A percentile compares a stretch with the other conserved stretches of the same genome.
These are phyloP conservation scores for Phytophthora citricola DNA, from an alignment of 352 stramenopile species.

Conservation along the genomic window DNA sequence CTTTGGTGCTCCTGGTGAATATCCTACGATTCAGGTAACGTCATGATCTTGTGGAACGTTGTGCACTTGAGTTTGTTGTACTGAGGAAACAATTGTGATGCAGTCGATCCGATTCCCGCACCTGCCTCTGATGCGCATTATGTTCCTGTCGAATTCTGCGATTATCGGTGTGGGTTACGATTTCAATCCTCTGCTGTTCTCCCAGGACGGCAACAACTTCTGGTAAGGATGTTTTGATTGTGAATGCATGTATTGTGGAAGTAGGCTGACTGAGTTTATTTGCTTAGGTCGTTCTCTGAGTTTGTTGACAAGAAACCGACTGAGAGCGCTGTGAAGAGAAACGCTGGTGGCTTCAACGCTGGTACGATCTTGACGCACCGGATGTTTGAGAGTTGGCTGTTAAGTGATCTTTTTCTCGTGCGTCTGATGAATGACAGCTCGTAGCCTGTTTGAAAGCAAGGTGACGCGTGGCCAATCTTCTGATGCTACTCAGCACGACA, in stretches of 20 bases:
- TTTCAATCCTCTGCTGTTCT: conserved; percentile 93
- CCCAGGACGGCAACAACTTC: conserved; percentile 75
- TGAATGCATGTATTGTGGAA: conserved; percentile 1
- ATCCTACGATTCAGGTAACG: conserved; percentile 74
- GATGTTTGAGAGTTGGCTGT: not conserved
- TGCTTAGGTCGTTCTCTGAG: conserved; percentile 69
- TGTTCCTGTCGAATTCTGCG: conserved; percentile 91
- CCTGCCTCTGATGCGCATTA: conserved; percentile 84
- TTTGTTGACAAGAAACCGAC: conserved; percentile 82
- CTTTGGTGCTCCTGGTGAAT: conserved; percentile 75
- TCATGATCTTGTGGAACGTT: not conserved
- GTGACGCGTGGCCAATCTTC: conserved; percentile 84
- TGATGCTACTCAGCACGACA: conserved; percentile 82
- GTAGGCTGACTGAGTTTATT: conserved; percentile 1
- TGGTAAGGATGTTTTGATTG: conserved; percentile 49
- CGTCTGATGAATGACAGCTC: conserved; percentile 37
- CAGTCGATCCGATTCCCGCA: conserved; percentile 90
- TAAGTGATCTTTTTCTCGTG: conserved; percentile 11
- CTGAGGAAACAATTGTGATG: conserved; percentile 1
- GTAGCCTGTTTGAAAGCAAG: conserved; percentile 88
- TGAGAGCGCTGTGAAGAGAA: conserved; percentile 59
- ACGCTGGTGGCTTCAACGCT: conserved; percentile 71
- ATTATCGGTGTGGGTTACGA: conserved; percentile 91
- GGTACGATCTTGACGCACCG: conserved; percentile 34
- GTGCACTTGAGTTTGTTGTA: too few relatives aligned